Conservation (phyloP, 1,284 basidiomycete genomes). For the Trametes hirsuta region DNA sequence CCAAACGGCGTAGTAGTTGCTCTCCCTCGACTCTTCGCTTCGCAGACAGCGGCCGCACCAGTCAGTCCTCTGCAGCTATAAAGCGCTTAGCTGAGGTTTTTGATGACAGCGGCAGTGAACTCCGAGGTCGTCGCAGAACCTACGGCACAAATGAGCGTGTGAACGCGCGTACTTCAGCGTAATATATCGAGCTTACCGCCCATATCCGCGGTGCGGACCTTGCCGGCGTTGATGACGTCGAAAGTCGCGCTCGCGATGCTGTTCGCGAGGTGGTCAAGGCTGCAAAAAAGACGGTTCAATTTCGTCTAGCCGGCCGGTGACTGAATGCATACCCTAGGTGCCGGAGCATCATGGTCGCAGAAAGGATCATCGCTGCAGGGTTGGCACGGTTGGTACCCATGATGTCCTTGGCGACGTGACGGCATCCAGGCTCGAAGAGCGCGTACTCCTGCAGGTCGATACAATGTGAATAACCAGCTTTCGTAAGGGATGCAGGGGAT, state of each 20-base stretch:
- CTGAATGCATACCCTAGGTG: conserved; percentile 81
- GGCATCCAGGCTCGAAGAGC: conserved; percentile 98
- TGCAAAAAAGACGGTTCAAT: conserved; percentile 32
- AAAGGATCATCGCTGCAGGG: conserved; percentile 98
- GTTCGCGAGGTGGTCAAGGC: conserved; percentile 94
- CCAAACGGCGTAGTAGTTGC: conserved; percentile 21
- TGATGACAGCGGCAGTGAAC: conserved; percentile 89
- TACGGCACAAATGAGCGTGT: conserved; percentile 32
- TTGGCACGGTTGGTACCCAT: conserved; percentile 98
- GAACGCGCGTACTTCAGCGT: not conserved
- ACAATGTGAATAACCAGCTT: not conserved
- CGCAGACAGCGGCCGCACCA: conserved; percentile 4
- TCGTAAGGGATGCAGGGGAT: not conserved
- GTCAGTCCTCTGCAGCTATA: conserved; percentile 9
- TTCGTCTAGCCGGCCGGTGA: not conserved
- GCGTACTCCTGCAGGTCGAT: conserved; percentile 79
- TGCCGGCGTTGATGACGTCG: conserved; percentile 88
- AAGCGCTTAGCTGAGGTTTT: conserved; percentile 50
- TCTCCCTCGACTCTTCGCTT: conserved; percentile 15
- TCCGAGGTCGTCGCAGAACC: conserved; percentile 89
- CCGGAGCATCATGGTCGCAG: conserved; percentile 97
- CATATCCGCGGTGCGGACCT: conserved; percentile 95
- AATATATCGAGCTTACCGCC: conserved; percentile 65
- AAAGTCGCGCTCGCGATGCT: conserved; percentile 93
- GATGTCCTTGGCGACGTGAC: conserved; percentile 98